Conservation (phyloP, 306 rosid genomes). For the Vigna reflexopilosa region DNA sequence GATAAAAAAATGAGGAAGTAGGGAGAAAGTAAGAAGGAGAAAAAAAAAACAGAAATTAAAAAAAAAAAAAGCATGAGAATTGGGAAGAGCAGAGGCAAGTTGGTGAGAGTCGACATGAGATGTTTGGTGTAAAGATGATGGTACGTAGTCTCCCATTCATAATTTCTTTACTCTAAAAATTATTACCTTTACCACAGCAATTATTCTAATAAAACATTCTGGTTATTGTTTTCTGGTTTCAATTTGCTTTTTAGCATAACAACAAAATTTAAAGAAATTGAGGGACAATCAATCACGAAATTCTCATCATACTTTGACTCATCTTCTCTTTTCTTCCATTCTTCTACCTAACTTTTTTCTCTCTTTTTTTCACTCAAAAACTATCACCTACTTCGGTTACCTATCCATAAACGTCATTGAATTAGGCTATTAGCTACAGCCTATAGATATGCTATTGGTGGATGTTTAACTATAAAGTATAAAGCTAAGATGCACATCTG, state of each 20-base stretch:
- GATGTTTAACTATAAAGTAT: no score
- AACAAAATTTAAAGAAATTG: constrained; percentile 7
- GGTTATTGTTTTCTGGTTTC: constrained; percentile 1
- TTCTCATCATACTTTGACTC: constrained; percentile 24
- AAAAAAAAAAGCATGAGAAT: neutral
- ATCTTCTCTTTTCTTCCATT: neutral
- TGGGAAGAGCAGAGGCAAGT: neutral
- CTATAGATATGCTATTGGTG: no score
- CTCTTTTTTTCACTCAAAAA: neutral
- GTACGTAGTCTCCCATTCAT: constrained; percentile 12
- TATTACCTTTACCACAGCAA: constrained; percentile 5
- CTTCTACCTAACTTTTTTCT: neutral
- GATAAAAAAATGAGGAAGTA: neutral
- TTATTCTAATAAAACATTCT: constrained; percentile 21
- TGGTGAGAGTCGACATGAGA: constrained; percentile 7
- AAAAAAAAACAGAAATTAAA: neutral
- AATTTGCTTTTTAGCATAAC: neutral
- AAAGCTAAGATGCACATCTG: no score
- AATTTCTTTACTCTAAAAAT: constrained; percentile 5
- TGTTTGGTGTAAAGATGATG: constrained; percentile 26
- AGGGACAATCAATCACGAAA: neutral
- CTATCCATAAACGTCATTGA: neutral
- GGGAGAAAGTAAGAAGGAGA: neutral
- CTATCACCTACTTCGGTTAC: neutral
- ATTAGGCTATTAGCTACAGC: no score